phyloP scores from a whole-genome alignment of 306 rosid genomes.

The Vigna nakashimae region DNA sequence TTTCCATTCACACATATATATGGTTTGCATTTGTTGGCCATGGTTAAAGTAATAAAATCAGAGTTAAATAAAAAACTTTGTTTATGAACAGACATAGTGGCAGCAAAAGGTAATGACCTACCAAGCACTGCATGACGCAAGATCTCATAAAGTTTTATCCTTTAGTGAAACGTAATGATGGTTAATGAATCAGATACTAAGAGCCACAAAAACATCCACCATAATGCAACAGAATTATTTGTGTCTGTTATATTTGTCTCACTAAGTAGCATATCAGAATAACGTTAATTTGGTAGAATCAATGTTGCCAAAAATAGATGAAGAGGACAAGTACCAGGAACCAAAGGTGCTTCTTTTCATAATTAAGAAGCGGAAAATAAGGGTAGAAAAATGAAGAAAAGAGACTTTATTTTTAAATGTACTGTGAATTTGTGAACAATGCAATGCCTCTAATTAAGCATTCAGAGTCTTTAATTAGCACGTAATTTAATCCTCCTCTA shows the following conservation, averaged over 20 bases:
- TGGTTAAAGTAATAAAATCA: slow-evolving; percentile 24
- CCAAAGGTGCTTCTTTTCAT: slow-evolving; percentile 1
- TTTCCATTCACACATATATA: background rate
- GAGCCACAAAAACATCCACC: background rate
- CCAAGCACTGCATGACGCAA: slow-evolving; percentile 49
- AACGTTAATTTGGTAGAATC: slow-evolving; percentile 1
- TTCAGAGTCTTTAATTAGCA: slow-evolving; percentile 6
- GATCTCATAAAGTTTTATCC: slow-evolving; percentile 26
- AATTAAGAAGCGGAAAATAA: slow-evolving; percentile 13
- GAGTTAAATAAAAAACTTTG: background rate
- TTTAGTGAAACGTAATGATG: slow-evolving; percentile 44
- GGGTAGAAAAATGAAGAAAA: background rate
- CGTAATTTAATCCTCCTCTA: slow-evolving; percentile 22
- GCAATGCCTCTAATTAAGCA: slow-evolving; percentile 21
- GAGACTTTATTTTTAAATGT: background rate
- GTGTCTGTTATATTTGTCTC: slow-evolving; percentile 31
- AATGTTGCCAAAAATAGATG: slow-evolving; percentile 12
- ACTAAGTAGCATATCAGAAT: slow-evolving; percentile 15
- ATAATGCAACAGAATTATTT: slow-evolving; percentile 15
- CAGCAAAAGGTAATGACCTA: slow-evolving; percentile 47
- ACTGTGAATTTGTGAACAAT: slow-evolving; percentile 3
- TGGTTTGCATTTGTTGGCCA: background rate
- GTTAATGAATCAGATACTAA: slow-evolving; percentile 13
- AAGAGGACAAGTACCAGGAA: slow-evolving; percentile 2
- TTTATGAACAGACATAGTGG: slow-evolving; percentile 33